Conservation (phyloP, 768 basidiomycete species). For the Phanerochaete carnosa region DNA sequence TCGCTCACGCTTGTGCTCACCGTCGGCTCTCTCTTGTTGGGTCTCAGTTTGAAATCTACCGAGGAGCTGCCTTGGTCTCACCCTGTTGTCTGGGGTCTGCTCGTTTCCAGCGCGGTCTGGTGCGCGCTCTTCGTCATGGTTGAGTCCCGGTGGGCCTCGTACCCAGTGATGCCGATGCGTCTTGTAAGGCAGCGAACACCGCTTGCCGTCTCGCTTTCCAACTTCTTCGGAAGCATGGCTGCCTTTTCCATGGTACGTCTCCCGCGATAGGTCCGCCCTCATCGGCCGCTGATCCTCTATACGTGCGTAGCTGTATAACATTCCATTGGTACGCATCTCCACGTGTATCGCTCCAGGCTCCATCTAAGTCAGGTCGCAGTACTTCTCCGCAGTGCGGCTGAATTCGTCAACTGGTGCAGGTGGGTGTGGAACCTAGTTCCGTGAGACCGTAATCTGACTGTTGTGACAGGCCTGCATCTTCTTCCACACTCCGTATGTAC, state of each 20-base stretch:
- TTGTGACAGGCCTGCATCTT: conserved; percentile 69
- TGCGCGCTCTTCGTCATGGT: conserved; percentile 65
- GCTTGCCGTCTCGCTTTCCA: conserved; percentile 74
- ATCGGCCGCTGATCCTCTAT: conserved; percentile 15
- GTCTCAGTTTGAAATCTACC: conserved; percentile 72
- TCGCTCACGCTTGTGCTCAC: conserved; percentile 73
- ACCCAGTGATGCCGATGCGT: conserved; percentile 89
- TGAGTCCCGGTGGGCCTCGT: conserved; percentile 73
- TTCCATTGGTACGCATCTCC: conserved; percentile 56
- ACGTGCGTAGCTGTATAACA: conserved; percentile 66
- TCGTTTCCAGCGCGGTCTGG: conserved; percentile 54
- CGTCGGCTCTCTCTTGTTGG: conserved; percentile 70
- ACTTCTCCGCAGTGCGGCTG: conserved; percentile 79
- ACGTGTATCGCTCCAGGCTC: not conserved
- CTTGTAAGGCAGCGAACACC: conserved; percentile 78
- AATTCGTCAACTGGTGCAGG: conserved; percentile 69
- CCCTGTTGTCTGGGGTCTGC: conserved; percentile 65
- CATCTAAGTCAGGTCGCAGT: conserved; percentile 37
- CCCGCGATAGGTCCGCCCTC: conserved; percentile 1
- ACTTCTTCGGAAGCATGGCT: conserved; percentile 72
- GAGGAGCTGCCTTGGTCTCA: conserved; percentile 77
- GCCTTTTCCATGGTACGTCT: conserved; percentile 74
- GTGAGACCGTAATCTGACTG: not conserved
- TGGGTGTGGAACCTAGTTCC: conserved; percentile 28
- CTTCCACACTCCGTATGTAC: conserved; percentile 81